Evolutionary conservation across 495 filamentous ascomycete genomes (phyloP).

Genomic region (Lepraria neglecta): DNA sequence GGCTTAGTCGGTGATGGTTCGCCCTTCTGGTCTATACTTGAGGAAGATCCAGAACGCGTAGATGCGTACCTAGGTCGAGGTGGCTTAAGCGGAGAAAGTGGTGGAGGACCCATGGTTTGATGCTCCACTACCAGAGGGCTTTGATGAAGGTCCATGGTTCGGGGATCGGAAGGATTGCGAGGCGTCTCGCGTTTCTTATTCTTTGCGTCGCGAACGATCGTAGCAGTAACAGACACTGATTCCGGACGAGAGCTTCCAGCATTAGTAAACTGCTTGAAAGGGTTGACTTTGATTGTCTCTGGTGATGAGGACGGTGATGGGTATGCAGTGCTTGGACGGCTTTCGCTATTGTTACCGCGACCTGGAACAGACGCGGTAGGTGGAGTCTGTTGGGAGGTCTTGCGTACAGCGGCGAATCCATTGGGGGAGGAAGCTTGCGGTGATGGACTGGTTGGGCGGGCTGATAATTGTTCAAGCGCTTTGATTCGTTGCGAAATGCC

Average conservation of each 20-base stretch:
- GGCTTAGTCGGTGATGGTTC: slow-evolving; percentile 16
- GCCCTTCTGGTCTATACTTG: slow-evolving; percentile 24
- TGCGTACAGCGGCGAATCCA: slow-evolving; percentile 41
- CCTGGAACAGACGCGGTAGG: slow-evolving; percentile 19
- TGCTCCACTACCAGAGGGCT: slow-evolving; percentile 68
- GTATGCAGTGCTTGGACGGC: slow-evolving; percentile 29
- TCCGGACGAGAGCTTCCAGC: slow-evolving; percentile 43
- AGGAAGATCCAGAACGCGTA: slow-evolving; percentile 27
- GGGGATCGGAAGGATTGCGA: slow-evolving; percentile 42
- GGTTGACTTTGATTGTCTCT: slow-evolving; percentile 13
- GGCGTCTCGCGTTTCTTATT: slow-evolving; percentile 31
- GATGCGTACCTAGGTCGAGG: slow-evolving; percentile 22
- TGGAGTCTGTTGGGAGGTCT: slow-evolving; percentile 25
- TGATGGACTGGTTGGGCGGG: slow-evolving; percentile 38
- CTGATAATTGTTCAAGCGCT: slow-evolving; percentile 70
- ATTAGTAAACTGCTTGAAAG: slow-evolving; percentile 15
- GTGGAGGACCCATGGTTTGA: slow-evolving; percentile 31
- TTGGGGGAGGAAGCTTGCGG: slow-evolving; percentile 23
- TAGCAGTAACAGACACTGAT: slow-evolving; percentile 75
- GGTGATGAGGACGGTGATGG: slow-evolving; percentile 30
- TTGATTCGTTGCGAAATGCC: slow-evolving; percentile 88
- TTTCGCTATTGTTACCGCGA: slow-evolving; percentile 32
- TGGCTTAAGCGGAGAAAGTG: slow-evolving; percentile 24
- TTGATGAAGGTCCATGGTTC: slow-evolving; percentile 57
- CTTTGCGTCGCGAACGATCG: slow-evolving; percentile 59